These are phyloP conservation scores for Wickerhamiella kazuoi DNA, from an alignment of 805 yeast genomes.

Conservation along the genomic window DNA sequence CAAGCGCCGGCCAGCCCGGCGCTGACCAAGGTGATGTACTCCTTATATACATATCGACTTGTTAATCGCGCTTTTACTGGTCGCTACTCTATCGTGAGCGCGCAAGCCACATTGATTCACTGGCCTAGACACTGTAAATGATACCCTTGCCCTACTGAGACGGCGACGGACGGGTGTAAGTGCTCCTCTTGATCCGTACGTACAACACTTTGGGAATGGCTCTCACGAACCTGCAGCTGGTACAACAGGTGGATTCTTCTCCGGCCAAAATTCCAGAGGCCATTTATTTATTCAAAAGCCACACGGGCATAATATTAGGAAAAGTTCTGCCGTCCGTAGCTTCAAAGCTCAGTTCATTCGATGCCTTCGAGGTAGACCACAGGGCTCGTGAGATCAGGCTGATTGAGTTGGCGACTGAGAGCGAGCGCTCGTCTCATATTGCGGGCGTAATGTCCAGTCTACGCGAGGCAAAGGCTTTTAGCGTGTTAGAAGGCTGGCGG, in stretches of 20 bases:
- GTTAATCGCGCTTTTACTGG: no score
- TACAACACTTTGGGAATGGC: not conserved
- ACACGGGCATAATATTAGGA: conserved; percentile 17
- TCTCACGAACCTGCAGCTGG: conserved; percentile 3
- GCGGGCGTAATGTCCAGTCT: conserved; percentile 12
- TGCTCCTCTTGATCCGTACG: not conserved
- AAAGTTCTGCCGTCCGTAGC: conserved; percentile 9
- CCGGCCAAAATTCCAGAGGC: conserved; percentile 1
- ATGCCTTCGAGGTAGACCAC: conserved; percentile 1
- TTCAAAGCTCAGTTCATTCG: not conserved
- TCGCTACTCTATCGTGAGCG: no score
- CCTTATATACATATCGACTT: no score
- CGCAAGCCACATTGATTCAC: no score
- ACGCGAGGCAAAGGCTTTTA: conserved; percentile 13
- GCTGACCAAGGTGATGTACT: no score
- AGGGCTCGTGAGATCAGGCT: not conserved
- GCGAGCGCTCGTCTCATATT: conserved; percentile 2
- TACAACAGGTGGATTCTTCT: conserved; percentile 4
- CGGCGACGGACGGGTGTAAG: no score
- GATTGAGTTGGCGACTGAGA: not conserved
- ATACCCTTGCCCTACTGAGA: no score
- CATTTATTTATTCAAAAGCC: conserved; percentile 17
- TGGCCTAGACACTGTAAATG: no score
- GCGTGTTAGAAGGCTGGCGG: conserved; percentile 44
- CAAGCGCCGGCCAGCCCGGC: no score